Evolutionary conservation across 352 stramenopile species (phyloP).

Genomic region (Phytopythium helicoides): DNA sequence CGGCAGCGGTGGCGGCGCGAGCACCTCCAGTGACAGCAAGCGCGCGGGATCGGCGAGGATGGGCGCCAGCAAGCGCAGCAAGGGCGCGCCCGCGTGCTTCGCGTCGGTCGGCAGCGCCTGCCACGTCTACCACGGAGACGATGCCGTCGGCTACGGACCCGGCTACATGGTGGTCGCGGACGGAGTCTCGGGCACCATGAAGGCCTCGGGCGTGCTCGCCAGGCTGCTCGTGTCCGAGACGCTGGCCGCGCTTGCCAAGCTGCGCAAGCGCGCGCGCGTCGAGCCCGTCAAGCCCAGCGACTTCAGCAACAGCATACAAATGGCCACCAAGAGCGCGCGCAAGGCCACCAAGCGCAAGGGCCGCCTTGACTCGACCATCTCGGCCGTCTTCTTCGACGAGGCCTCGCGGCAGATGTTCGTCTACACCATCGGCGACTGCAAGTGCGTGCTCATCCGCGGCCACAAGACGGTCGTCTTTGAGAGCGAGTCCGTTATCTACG

Average conservation of each 20-base stretch:
- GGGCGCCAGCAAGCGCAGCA: slow-evolving; percentile 15
- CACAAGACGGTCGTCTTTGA: slow-evolving; percentile 69
- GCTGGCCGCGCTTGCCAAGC: slow-evolving; percentile 59
- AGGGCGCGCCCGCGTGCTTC: slow-evolving; percentile 44
- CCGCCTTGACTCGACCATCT: slow-evolving; percentile 80
- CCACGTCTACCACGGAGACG: slow-evolving; percentile 84
- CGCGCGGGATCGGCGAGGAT: slow-evolving; percentile 10
- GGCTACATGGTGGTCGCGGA: slow-evolving; percentile 86
- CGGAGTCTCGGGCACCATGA: slow-evolving; percentile 84
- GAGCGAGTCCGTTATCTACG: slow-evolving; percentile 89
- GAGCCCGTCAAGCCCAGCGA: slow-evolving; percentile 52
- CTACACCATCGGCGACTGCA: slow-evolving; percentile 87
- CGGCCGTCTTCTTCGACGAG: slow-evolving; percentile 80
- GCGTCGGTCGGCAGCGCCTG: slow-evolving; percentile 70
- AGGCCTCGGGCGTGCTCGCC: slow-evolving; percentile 78
- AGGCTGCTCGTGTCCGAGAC: slow-evolving; percentile 78
- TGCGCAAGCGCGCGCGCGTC: slow-evolving; percentile 60
- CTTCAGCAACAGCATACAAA: slow-evolving; percentile 65
- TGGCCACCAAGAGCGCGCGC: slow-evolving; percentile 67
- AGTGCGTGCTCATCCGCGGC: slow-evolving; percentile 75
- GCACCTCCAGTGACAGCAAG: slow-evolving; percentile 5
- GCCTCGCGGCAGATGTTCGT: slow-evolving; percentile 72
- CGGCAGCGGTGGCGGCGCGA: not conserved
- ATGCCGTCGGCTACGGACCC: slow-evolving; percentile 81
- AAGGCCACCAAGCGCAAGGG: slow-evolving; percentile 77